These are phyloP conservation scores for Gnomoniopsis sp. DNA, from an alignment of 2,329 filamentous ascomycete genomes.

Conservation along the genomic window DNA sequence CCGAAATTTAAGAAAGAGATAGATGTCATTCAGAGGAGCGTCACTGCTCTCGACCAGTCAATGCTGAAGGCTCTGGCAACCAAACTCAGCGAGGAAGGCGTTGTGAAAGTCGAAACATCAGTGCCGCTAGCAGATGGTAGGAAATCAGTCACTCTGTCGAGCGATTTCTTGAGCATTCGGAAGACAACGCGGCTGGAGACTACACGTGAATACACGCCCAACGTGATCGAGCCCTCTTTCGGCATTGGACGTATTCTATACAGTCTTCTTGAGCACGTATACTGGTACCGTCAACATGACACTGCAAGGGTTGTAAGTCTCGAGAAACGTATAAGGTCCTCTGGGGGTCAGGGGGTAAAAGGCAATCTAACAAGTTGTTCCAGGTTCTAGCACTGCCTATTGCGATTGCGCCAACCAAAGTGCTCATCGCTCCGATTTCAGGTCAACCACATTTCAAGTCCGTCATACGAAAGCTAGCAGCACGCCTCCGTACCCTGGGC, in stretches of 20 bases:
- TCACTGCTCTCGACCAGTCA: conserved; percentile 58
- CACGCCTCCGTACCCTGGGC: conserved; percentile 67
- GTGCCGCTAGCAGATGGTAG: conserved; percentile 17
- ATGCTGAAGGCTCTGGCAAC: conserved; percentile 53
- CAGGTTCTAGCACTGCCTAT: conserved; percentile 44
- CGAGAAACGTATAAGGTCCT: background rate
- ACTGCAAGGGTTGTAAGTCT: conserved; percentile 60
- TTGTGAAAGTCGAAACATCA: conserved; percentile 13
- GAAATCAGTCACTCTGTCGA: conserved; percentile 7
- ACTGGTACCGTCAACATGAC: conserved; percentile 63
- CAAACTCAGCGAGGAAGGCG: conserved; percentile 14
- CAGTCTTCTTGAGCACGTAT: conserved; percentile 69
- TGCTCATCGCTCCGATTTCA: conserved; percentile 80
- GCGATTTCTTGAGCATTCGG: conserved; percentile 18
- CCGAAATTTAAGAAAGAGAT: conserved; percentile 66
- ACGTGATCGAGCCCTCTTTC: conserved; percentile 75
- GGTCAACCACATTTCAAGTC: conserved; percentile 72
- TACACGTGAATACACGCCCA: conserved; percentile 69
- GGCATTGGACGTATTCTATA: conserved; percentile 75
- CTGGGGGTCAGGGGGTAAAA: background rate
- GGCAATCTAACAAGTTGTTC: conserved; percentile 1
- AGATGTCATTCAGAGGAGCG: conserved; percentile 60
- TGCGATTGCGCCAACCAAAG: conserved; percentile 79
- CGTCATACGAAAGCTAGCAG: conserved; percentile 63
- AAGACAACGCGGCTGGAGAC: conserved; percentile 57